Evolutionary conservation across 352 stramenopile species (phyloP), one percentile per base, ranked within the genome.

Genomic region (Phytophthora citrophthora): DNA sequence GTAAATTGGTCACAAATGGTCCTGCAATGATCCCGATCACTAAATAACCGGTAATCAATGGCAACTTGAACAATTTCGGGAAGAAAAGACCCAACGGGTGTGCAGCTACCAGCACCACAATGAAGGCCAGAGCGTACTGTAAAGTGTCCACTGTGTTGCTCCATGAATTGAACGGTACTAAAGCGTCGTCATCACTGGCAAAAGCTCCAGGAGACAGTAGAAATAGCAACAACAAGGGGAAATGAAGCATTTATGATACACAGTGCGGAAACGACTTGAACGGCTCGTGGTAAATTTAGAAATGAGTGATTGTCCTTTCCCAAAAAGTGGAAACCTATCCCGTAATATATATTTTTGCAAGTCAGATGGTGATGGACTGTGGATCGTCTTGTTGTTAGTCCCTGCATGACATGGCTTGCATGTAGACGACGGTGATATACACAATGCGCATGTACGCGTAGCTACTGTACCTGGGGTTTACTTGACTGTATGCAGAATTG

Each of bases 81-180:
- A 73, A 73, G 23, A 69, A 73, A 20, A 73, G 53, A 3, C 52
- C 59, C 12, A 74, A 34, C 23, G 54, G 66, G 27, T 74, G 66
- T 1, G 57, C 52, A 16, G 57, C 63, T 38, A 79, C 55, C 24
- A 88, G 66, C 47, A 90, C 79, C 43, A 90, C 74, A 20, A 86
- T 56, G 63, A 90, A 90, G 44, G 59, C 74, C 18, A 84, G 46
- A 0, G 70, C 64, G 54, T 85, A 68, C 43, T 74, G 62, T 23
- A 89, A 66, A 54, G 80, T 85, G 61, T 85, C 70, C 10, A 74
- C 59, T 3, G 74, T 72, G 47, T 72, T 68, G n/a, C 54, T 56
- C 52, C 52, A 67, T 15, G 64, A 79, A 50, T 72, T 73, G 52
- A 89, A 89, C 5, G 79, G 79, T 29, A 83, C 60, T 6, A 58